Evolutionary conservation across 164 flowering plant genomes (phyloP).

Genomic region (Magnolia changhungtana): DNA sequence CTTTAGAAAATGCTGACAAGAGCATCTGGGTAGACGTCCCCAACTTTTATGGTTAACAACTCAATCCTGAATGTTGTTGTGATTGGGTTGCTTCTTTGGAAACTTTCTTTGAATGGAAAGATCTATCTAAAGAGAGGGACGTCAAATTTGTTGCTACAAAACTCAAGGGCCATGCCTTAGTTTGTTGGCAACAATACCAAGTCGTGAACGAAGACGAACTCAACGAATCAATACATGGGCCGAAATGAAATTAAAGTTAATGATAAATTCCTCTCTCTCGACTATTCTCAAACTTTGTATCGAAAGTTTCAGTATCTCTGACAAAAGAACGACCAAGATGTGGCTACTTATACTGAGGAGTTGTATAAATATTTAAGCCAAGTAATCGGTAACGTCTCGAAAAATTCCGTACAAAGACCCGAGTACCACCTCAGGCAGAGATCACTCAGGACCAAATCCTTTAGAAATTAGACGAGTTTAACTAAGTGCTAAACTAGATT

Average conservation of each 20-base stretch:
- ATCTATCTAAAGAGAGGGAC: neutral
- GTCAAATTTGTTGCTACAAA: neutral
- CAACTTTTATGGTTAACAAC: conserved; percentile 1
- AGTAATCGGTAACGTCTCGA: no score
- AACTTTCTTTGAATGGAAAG: neutral
- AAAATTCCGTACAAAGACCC: no score
- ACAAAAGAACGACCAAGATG: neutral
- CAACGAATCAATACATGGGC: neutral
- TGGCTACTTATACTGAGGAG: neutral
- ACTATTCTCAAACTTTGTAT: neutral
- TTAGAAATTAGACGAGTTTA: no score
- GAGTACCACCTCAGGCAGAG: no score
- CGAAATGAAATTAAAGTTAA: neutral
- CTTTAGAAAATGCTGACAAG: neutral
- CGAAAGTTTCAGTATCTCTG: neutral
- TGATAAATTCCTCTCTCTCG: neutral
- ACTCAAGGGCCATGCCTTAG: neutral
- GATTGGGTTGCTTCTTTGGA: conserved; percentile 5
- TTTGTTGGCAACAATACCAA: neutral
- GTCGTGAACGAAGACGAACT: neutral
- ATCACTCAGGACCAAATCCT: no score
- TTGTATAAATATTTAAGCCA: neutral
- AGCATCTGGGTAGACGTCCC: neutral
- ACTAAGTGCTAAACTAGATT: no score
- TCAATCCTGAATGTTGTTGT: neutral